These are phyloP conservation scores for Amaranthus cruentus DNA, from an alignment of 148 eudicot genomes.

Conservation along the genomic window DNA sequence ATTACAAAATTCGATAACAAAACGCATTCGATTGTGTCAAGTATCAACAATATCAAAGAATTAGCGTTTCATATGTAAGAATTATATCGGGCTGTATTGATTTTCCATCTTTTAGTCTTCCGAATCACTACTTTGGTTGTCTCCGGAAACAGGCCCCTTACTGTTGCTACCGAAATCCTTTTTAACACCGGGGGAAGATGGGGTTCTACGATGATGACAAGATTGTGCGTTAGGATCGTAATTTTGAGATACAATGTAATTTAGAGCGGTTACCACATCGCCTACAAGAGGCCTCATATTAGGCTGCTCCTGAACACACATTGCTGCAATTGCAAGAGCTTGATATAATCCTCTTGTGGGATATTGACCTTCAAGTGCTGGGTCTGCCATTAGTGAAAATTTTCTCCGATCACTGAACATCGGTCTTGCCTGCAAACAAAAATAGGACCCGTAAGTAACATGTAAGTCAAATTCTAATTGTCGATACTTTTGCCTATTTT, in stretches of 20 bases:
- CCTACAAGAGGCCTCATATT: conserved; percentile 52
- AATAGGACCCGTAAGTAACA: neutral
- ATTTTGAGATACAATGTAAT: conserved; percentile 52
- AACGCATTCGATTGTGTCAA: conserved; percentile 9
- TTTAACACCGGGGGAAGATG: conserved; percentile 18
- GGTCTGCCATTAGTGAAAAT: conserved; percentile 66
- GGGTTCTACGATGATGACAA: conserved; percentile 25
- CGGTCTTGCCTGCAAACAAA: conserved; percentile 57
- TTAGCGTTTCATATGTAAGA: neutral
- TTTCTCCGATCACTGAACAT: conserved; percentile 60
- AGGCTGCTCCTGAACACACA: conserved; percentile 75
- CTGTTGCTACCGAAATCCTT: conserved; percentile 9
- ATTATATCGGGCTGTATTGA: neutral
- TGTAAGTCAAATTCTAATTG: conserved; percentile 6
- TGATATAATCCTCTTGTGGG: conserved; percentile 66
- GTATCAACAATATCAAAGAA: conserved; percentile 12
- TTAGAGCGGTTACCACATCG: conserved; percentile 71
- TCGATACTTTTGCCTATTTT: no score
- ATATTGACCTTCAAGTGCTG: conserved; percentile 50
- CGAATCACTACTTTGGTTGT: conserved; percentile 8
- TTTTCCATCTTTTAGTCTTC: conserved; percentile 16
- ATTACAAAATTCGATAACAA: conserved; percentile 29
- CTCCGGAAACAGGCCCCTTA: neutral
- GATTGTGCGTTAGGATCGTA: conserved; percentile 41
- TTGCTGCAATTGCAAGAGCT: conserved; percentile 72